Evolutionary conservation across 2,329 filamentous ascomycete species (phyloP).

Genomic region (Calcarisporium arbuscula): DNA sequence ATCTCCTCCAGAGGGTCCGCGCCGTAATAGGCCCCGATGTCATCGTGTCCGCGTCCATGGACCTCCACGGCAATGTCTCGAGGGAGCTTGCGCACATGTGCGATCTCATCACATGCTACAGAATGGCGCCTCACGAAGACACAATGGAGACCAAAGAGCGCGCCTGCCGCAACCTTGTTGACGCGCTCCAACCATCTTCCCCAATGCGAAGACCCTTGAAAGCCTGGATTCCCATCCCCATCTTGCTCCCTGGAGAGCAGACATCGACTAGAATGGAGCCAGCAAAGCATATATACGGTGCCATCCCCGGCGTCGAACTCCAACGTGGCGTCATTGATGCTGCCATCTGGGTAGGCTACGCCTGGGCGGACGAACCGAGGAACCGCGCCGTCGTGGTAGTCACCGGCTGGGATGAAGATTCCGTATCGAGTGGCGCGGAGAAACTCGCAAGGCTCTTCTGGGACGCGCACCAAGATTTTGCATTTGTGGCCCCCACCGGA

Average conservation of each 20-base stretch:
- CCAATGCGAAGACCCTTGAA: constrained; percentile 35
- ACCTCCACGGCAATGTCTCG: constrained; percentile 50
- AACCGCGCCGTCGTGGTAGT: constrained; percentile 44
- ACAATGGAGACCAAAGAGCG: constrained; percentile 42
- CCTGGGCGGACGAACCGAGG: constrained; percentile 49
- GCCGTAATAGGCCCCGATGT: constrained; percentile 36
- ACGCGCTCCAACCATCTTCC: constrained; percentile 23
- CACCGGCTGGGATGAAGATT: constrained; percentile 40
- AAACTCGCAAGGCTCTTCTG: constrained; percentile 41
- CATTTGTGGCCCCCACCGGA: constrained; percentile 46
- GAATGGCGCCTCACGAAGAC: constrained; percentile 46
- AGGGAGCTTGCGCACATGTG: constrained; percentile 39
- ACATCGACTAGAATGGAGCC: constrained; percentile 48
- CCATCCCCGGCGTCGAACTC: constrained; percentile 36
- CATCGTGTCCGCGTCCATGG: constrained; percentile 48
- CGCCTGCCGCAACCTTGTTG: constrained; percentile 42
- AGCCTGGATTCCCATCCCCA: constrained; percentile 45
- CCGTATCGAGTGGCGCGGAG: constrained; percentile 33
- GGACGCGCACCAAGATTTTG: constrained; percentile 37
- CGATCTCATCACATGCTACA: constrained; percentile 47
- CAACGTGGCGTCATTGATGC: constrained; percentile 39
- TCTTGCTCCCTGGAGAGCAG: constrained; percentile 47
- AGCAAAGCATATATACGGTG: constrained; percentile 42
- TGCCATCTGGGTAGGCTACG: constrained; percentile 49
- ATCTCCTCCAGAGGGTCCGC: constrained; percentile 39